Conservation (phyloP, 371 early-diverging fungal species). For the Cokeromyces recurvatus region DNA sequence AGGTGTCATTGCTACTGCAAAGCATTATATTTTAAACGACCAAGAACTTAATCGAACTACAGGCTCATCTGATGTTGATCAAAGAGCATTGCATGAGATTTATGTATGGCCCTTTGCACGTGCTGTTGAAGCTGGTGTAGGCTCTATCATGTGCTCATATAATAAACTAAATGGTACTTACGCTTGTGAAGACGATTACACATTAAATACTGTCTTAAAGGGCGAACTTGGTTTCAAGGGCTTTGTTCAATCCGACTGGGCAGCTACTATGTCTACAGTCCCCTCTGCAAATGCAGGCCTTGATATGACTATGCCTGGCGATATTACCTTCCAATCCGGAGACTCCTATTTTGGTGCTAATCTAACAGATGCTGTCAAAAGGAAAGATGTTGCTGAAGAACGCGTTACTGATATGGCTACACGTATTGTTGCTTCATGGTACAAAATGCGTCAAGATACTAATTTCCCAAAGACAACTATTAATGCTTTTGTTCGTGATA, state of each 20-base stretch:
- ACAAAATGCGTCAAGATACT: slow-evolving; percentile 38
- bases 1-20: slow-evolving; percentile 50
- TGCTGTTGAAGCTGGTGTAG: slow-evolving; percentile 50
- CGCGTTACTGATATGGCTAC: slow-evolving; percentile 53
- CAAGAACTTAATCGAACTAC: slow-evolving; percentile 37
- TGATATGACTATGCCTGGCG: slow-evolving; percentile 60
- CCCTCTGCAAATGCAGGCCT: slow-evolving; percentile 42
- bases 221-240: slow-evolving; percentile 47
- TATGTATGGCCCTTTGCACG: slow-evolving; percentile 54
- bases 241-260: slow-evolving; percentile 39
- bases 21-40: slow-evolving; percentile 49
- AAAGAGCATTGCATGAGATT: slow-evolving; percentile 52
- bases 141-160: slow-evolving; percentile 56
- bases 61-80: slow-evolving; percentile 36
- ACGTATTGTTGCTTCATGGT: slow-evolving; percentile 53
- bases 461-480: slow-evolving; percentile 38
- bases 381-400: slow-evolving; percentile 22
- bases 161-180: slow-evolving; percentile 45
- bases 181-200: slow-evolving; percentile 47
- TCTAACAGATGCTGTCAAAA: slow-evolving; percentile 25
- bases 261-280: slow-evolving; percentile 23
- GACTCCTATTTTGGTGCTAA: slow-evolving; percentile 32
- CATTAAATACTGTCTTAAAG: slow-evolving; percentile 43
- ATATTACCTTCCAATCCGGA: slow-evolving; percentile 19
- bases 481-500: slow-evolving; percentile 16